Evolutionary conservation across 1,139 yeast species (phyloP), one percentile per base, ranked within the genome.

Genomic region (Saccharomycopsis hybrid): DNA sequence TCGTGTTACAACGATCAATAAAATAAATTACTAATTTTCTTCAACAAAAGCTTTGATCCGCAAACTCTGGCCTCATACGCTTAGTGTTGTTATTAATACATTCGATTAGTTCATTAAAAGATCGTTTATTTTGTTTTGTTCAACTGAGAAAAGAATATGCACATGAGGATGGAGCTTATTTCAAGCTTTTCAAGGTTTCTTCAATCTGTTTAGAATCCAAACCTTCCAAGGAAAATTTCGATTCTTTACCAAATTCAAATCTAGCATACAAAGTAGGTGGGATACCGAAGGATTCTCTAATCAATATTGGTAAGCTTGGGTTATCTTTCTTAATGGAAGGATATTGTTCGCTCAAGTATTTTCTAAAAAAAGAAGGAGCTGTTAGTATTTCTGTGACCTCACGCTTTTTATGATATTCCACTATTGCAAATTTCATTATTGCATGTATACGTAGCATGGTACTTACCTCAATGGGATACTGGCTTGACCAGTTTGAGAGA

Each of bases 241-340:
- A 30, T 36, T 45, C 55, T 41, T 47, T 54, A 32, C 58, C 58
- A 44, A 53, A 50, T 25, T 53, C 58, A 36, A 82, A 81, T 64
- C 95, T 79, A 43, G 89, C 86, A 53, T 81, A 83, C 50, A 84
- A 75, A 53, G 81, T 75, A 41, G 95, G 94, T 46, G 82, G 75
- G 52, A 83, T 75, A 48, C 88, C 89, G 54, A 72, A 71, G 49
- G 88, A 79, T 68, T 85, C 95, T 67, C 95, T 80, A 58, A 85
- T 75, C 62, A 85, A 73, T 53, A 85, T 78, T 25, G 92, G 94
- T 42, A 83, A 70, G 42, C 73, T 63, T 39, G 82, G 82, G 59
- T 77, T 75, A 57, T 69, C 63, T 57, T 68, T 65, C 66, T 83
- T 85, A 62, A 85, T 71, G 31, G 69, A 62, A 25, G 82, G 78